Percentiles rank a stretch among this genome's conserved stretches.
phyloP scores from a whole-genome alignment of 2,329 filamentous ascomycete species.

The Nothophaeocryptopus gaeumannii region DNA sequence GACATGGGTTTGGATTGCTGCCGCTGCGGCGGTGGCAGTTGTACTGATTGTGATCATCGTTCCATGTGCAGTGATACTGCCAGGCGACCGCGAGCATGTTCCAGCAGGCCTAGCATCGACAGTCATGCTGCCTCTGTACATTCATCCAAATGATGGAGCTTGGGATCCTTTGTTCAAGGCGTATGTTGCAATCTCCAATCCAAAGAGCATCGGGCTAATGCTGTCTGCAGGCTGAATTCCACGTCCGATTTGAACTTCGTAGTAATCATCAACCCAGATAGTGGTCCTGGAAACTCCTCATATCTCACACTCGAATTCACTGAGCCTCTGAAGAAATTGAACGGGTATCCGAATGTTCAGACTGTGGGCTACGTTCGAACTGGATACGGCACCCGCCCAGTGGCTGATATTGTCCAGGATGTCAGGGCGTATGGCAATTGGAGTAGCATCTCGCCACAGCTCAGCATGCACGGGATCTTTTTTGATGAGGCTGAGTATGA shows the following conservation, averaged over 20 bases:
- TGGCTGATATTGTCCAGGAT: constrained; percentile 19
- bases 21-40: background rate
- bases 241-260: constrained; percentile 21
- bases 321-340: constrained; percentile 25
- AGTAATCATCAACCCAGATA: constrained; percentile 26
- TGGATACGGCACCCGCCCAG: constrained; percentile 22
- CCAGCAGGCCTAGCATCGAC: constrained; percentile 13
- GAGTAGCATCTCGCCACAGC: constrained; percentile 20
- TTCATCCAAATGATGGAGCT: constrained; percentile 15
- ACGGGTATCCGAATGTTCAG: constrained; percentile 26
- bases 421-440: constrained; percentile 26
- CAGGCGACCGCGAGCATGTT: background rate
- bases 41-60: constrained; percentile 19
- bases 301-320: constrained; percentile 19
- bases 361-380: constrained; percentile 30
- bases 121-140: constrained; percentile 21
- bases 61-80: constrained; percentile 17
- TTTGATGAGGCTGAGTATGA: constrained; percentile 27
- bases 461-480: constrained; percentile 29
- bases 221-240: constrained; percentile 2
- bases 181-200: constrained; percentile 7
- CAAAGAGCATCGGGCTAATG: constrained; percentile 7
- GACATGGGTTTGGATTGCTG: constrained; percentile 2
- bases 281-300: constrained; percentile 22
- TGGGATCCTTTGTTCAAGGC: constrained; percentile 23